Base-by-base conservation (phyloP, 805 yeast genomes). In the Wickerhamomyces canadensis region DNA sequence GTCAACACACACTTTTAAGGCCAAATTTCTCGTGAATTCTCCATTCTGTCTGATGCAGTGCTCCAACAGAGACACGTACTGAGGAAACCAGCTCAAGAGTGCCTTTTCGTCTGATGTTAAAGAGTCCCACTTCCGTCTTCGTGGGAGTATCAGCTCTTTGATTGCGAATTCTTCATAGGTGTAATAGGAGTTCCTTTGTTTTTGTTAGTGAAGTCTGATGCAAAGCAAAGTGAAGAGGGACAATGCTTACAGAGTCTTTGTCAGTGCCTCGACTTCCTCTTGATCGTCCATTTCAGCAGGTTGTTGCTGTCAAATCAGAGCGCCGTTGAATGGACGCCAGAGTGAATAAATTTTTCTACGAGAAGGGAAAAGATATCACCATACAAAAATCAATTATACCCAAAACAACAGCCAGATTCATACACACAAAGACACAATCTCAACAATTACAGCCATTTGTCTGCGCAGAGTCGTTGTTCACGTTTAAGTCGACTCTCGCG, bases 71-170 rank as follows among this genome's bases (percentile, higher is more conserved):
- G 54, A 48, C 2, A 72, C 44, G 46, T 77, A 68, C 7, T 53
- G 34, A 0, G 61, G 62, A 49, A 68, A 74, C 80, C 81, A 78
- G 0, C 77, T 69, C 1, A 79, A 31, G 4, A 73, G 52, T 11
- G 34, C 33, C 40, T 64, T 53, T 27, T 79, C 83, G 5, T 59
- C 58, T 0, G 32, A 32, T 0, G 70, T 40, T 6, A 79, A 52
- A 2, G 67, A 51, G 13, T 47, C 43, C 45, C 49, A 66, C 41
- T 65, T 70, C 15, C 45, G 37, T 27, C 33, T 43, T 32, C 61
- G 55, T 1, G 73, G 68, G 2, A 40, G 19, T 1, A 68, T 29
- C 1, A 67, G 15, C 16, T 57, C 58, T 4, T 39, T 34, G 10
- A 43, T 43, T 2, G 73, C 70, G 55, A 58, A 60, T 5, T 52